These are phyloP conservation scores for Endogone sp. DNA, from an alignment of 192 early-diverging fungal genomes.

Conservation along the genomic window DNA sequence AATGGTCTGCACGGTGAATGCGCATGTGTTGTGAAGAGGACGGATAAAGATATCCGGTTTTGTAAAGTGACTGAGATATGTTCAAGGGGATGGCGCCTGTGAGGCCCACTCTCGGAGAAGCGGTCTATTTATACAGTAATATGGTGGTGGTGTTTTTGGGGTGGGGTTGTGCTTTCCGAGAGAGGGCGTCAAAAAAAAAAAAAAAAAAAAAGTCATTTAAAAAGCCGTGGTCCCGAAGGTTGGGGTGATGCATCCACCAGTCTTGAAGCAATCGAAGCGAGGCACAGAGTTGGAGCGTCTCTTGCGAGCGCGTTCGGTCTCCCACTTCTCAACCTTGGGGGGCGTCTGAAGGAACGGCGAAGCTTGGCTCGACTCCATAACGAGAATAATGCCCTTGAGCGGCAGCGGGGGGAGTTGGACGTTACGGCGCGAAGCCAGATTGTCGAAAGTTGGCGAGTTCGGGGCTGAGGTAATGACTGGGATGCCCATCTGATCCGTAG, in stretches of 20 bases:
- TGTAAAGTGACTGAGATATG: neutral
- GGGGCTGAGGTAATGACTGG: neutral
- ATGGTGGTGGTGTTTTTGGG: neutral
- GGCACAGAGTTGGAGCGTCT: slow-evolving; percentile 1
- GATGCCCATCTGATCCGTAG: neutral
- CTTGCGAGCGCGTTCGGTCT: slow-evolving; percentile 1
- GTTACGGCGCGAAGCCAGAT: neutral
- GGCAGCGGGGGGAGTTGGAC: neutral
- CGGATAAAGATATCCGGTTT: neutral
- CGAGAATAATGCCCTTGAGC: neutral
- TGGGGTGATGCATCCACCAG: neutral
- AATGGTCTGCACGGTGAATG: too few species aligned
- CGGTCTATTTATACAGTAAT: neutral
- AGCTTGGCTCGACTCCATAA: neutral
- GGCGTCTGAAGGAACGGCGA: neutral
- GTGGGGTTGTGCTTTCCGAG: neutral
- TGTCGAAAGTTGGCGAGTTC: neutral
- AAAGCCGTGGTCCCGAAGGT: neutral
- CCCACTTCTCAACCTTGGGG: neutral
- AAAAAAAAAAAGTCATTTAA: neutral
- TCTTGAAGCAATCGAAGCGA: neutral
- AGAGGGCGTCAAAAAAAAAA: too few species aligned
- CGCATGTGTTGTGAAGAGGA: too few species aligned
- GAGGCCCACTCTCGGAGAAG: neutral
- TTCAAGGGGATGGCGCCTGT: too few species aligned